Conservation (phyloP, 2,329 filamentous ascomycete genomes). For the Fusarium bulbicola region DNA sequence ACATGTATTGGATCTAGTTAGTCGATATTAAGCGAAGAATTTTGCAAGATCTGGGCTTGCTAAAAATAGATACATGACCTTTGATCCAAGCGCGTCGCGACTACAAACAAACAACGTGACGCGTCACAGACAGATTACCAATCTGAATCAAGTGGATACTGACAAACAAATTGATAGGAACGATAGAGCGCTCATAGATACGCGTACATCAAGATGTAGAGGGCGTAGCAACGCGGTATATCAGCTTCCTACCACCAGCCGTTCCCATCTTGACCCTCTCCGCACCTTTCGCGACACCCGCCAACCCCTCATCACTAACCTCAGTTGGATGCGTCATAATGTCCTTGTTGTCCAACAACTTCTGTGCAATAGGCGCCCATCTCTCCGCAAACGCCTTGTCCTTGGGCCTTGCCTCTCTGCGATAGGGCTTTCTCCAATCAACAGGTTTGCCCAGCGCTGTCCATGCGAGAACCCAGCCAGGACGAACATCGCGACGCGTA, state of each 20-base stretch:
- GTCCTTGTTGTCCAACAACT: background rate
- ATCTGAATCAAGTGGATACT: too few species aligned
- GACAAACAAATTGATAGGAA: background rate
- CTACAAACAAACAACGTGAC: too few species aligned
- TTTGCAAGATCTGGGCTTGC: background rate
- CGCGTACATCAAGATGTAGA: background rate
- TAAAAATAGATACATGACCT: background rate
- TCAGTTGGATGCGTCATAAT: background rate
- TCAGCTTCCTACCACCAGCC: background rate
- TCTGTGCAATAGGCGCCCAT: conserved; percentile 1
- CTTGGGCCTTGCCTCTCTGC: background rate
- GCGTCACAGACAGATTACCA: background rate
- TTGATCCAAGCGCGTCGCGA: background rate
- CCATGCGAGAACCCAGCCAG: conserved; percentile 33
- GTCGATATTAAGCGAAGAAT: background rate
- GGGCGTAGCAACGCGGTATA: background rate
- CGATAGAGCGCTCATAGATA: too few species aligned
- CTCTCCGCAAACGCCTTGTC: background rate
- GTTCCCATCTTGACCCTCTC: conserved; percentile 3
- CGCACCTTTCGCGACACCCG: background rate
- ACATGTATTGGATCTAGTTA: background rate
- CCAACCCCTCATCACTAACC: background rate
- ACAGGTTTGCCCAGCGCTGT: conserved; percentile 26
- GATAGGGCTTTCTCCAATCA: conserved; percentile 19
- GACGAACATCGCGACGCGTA: conserved; percentile 33